Percentiles rank a stretch among this genome's conserved stretches.
phyloP scores from a whole-genome alignment of 1,284 basidiomycete species.

The Ganoderma leucocontextum region DNA sequence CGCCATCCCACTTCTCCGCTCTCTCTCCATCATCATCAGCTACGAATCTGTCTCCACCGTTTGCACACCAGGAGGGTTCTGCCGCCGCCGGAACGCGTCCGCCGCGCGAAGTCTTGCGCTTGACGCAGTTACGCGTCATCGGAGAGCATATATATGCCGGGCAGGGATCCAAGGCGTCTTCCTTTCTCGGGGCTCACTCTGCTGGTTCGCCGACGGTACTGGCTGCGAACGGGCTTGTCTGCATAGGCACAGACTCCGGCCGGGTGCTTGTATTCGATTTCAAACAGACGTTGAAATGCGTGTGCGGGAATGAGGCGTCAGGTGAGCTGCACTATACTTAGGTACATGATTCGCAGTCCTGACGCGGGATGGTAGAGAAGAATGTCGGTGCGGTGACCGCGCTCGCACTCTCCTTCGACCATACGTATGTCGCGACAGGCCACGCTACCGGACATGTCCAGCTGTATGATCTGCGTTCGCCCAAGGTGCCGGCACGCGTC shows the following conservation, averaged over 20 bases:
- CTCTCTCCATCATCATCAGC: slow-evolving; percentile 74
- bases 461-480: slow-evolving; percentile 84
- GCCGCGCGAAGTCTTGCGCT: slow-evolving; percentile 73
- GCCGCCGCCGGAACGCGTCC: background rate
- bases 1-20: slow-evolving; percentile 74
- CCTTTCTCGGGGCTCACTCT: slow-evolving; percentile 63
- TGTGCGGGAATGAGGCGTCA: slow-evolving; percentile 75
- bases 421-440: slow-evolving; percentile 92
- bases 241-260: slow-evolving; percentile 87
- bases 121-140: slow-evolving; percentile 77
- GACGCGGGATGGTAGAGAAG: slow-evolving; percentile 51
- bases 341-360: background rate
- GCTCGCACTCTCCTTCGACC: slow-evolving; percentile 91
- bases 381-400: slow-evolving; percentile 87
- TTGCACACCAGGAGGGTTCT: slow-evolving; percentile 22
- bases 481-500: slow-evolving; percentile 70
- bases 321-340: slow-evolving; percentile 54
- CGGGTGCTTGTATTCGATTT: slow-evolving; percentile 90
- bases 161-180: slow-evolving; percentile 65
- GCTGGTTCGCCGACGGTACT: slow-evolving; percentile 82
- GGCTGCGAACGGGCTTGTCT: slow-evolving; percentile 89
- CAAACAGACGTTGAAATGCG: slow-evolving; percentile 82
- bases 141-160: slow-evolving; percentile 63
- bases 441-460: slow-evolving; percentile 89
- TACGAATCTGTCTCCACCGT: slow-evolving; percentile 56